phyloP scores from a whole-genome alignment of 192 early-diverging fungal species.

The Backusella mclennaniae region DNA sequence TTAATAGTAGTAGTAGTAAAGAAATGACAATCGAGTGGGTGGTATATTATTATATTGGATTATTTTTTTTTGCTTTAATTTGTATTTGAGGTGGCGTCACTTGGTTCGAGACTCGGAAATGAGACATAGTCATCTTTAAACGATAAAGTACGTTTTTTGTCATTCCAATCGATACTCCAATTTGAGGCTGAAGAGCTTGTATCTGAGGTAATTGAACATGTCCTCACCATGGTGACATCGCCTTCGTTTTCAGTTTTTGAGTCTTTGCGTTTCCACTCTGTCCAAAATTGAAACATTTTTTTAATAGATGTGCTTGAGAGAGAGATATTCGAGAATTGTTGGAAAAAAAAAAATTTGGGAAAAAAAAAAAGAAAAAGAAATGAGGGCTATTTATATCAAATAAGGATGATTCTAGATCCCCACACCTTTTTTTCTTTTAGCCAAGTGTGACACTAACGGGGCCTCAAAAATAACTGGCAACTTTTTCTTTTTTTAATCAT shows the following conservation, averaged over 20 bases:
- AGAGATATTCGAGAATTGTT: neutral
- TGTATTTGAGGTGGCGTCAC: neutral
- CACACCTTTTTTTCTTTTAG: neutral
- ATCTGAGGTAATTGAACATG: constrained; percentile 6
- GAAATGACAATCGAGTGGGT: neutral
- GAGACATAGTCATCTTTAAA: constrained; percentile 27
- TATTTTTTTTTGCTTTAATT: neutral
- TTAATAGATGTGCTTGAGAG: neutral
- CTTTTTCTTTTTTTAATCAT: neutral
- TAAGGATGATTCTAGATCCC: neutral
- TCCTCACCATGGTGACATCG: neutral
- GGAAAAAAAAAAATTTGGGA: neutral
- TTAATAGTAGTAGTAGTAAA: neutral
- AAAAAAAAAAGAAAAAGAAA: neutral
- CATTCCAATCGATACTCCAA: constrained; percentile 19
- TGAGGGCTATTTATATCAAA: constrained; percentile 1
- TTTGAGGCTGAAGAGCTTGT: constrained; percentile 13
- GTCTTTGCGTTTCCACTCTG: constrained; percentile 19
- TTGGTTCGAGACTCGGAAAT: constrained; percentile 19
- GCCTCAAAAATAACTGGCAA: constrained; percentile 1
- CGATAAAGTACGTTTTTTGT: constrained; percentile 6
- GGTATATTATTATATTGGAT: neutral
- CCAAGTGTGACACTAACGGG: neutral
- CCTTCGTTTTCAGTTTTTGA: neutral
- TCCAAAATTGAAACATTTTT: constrained; percentile 17